These are phyloP conservation scores for Tephrocybe rancida DNA, from an alignment of 768 basidiomycete species.

Conservation along the genomic window DNA sequence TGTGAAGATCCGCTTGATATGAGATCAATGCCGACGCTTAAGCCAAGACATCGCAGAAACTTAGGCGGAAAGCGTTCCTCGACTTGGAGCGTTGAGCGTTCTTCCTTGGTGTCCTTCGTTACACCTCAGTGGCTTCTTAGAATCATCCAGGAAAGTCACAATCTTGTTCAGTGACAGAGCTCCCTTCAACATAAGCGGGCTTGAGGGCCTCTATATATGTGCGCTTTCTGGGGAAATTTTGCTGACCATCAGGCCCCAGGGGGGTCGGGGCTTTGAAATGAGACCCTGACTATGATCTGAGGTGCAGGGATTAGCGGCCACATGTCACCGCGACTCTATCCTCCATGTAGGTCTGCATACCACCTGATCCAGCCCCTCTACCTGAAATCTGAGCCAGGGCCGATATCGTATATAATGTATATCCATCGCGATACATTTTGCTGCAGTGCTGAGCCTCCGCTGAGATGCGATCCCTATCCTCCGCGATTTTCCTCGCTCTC, in stretches of 20 bases:
- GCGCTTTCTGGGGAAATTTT: background rate
- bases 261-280: background rate
- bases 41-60: too few relatives aligned
- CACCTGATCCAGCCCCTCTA: background rate
- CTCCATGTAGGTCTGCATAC: background rate
- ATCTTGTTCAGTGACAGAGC: too few relatives aligned
- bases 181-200: background rate
- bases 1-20: too few relatives aligned
- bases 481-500: background rate
- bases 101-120: too few relatives aligned
- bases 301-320: background rate
- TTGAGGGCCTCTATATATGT: background rate
- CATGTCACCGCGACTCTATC: background rate
- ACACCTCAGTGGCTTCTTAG: too few relatives aligned
- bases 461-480: background rate
- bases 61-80: too few relatives aligned
- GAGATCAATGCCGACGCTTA: too few relatives aligned
- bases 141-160: too few relatives aligned
- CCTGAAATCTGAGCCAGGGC: background rate
- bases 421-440: background rate
- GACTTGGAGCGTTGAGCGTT: too few relatives aligned
- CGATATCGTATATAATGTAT: background rate
- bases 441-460: background rate
- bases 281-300: too few relatives aligned
- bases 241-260: background rate